Conservation (phyloP, 2,329 filamentous ascomycete genomes). For the Ustulina deusta region DNA sequence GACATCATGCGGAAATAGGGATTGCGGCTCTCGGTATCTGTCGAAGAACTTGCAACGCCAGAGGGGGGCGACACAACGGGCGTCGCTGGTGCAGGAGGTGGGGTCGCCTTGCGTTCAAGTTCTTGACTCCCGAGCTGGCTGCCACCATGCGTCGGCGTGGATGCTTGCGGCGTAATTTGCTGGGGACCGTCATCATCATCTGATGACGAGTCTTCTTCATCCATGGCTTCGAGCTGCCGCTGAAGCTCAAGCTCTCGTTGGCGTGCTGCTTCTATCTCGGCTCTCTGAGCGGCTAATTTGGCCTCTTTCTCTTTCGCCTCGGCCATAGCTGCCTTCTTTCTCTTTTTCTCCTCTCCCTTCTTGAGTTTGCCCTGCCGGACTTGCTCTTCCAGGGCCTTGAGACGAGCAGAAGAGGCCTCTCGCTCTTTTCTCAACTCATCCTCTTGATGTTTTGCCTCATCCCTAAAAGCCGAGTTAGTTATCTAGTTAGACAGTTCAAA, state of each 20-base stretch:
- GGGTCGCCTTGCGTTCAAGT: conserved; percentile 63
- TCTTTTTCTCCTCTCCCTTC: conserved; percentile 95
- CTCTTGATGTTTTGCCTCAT: conserved; percentile 79
- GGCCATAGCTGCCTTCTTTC: conserved; percentile 86
- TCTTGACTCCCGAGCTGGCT: conserved; percentile 67
- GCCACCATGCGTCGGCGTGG: conserved; percentile 66
- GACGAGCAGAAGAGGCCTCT: conserved; percentile 82
- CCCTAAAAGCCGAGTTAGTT: conserved; percentile 62
- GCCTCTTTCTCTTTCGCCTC: conserved; percentile 91
- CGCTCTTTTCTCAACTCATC: conserved; percentile 84
- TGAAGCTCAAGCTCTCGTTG: conserved; percentile 92
- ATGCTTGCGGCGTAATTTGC: conserved; percentile 73
- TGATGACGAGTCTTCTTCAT: conserved; percentile 79
- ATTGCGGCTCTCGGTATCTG: conserved; percentile 86
- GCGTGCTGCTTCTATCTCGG: conserved; percentile 90
- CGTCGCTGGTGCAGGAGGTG: conserved; percentile 62
- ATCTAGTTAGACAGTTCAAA: conserved; percentile 3
- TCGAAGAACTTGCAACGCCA: conserved; percentile 65
- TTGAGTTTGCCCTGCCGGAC: conserved; percentile 92
- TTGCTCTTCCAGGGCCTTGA: conserved; percentile 92
- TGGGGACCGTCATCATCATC: conserved; percentile 84
- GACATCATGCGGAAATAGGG: conserved; percentile 93
- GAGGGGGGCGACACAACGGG: conserved; percentile 63
- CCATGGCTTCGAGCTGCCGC: conserved; percentile 82
- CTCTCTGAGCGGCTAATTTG: conserved; percentile 84